Evolutionary conservation across 2,329 filamentous ascomycete genomes (phyloP).

Genomic region (Clonostachys sp.): DNA sequence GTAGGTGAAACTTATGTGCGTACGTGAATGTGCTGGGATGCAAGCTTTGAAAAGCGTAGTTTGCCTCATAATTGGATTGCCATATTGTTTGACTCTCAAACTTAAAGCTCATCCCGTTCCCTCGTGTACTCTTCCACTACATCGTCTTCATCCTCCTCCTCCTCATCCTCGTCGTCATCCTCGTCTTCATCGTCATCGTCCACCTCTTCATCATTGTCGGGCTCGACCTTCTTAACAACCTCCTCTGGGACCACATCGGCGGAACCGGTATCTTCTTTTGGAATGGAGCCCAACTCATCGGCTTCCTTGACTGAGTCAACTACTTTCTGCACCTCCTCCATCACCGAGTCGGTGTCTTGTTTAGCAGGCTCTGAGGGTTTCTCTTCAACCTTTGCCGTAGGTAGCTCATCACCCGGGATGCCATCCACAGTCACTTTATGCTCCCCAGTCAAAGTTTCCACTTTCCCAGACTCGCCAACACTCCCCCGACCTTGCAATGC

Average conservation of each 20-base stretch:
- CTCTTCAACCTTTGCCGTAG: constrained; percentile 40
- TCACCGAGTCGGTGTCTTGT: constrained; percentile 30
- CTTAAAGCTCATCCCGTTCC: constrained; percentile 31
- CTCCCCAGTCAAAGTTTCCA: constrained; percentile 17
- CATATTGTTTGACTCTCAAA: background rate
- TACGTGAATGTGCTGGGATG: too few species aligned
- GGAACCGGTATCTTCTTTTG: too few species aligned
- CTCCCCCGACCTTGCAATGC: constrained; percentile 31
- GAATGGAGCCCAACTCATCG: too few species aligned
- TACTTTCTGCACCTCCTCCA: constrained; percentile 51
- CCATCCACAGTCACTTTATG: constrained; percentile 22
- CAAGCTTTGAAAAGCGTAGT: too few species aligned
- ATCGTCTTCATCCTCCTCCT: constrained; percentile 15
- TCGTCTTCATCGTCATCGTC: constrained; percentile 10
- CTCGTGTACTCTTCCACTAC: constrained; percentile 17
- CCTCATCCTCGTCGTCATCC: constrained; percentile 11
- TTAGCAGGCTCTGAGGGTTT: constrained; percentile 3
- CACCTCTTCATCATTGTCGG: constrained; percentile 20
- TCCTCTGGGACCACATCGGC: too few species aligned
- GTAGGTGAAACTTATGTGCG: too few species aligned
- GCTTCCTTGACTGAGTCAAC: constrained; percentile 25
- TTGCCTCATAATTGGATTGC: background rate
- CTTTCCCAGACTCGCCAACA: constrained; percentile 15
- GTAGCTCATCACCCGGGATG: constrained; percentile 35
- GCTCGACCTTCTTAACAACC: too few species aligned